Percentiles rank a stretch among this genome's conserved stretches.
Evolutionary conservation across 441 rosid genomes (phyloP).

Genomic region (Isatis lusitanica): DNA sequence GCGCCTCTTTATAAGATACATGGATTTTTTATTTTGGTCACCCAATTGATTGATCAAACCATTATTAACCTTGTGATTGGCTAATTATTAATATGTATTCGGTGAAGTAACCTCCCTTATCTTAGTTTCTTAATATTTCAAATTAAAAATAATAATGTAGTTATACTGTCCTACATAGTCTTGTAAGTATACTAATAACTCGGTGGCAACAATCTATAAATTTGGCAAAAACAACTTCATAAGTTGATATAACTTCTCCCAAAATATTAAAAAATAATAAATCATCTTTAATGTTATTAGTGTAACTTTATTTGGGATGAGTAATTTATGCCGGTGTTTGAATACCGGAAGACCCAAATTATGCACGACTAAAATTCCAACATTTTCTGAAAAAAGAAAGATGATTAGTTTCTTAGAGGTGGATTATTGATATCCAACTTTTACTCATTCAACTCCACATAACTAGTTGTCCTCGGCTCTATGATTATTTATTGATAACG

Average conservation of each 20-base stretch:
- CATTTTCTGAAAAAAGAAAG: no score
- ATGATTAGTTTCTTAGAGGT: no score
- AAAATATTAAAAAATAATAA: not conserved
- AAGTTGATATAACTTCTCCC: not conserved
- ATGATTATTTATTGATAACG: no score
- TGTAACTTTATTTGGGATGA: no score
- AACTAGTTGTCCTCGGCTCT: no score
- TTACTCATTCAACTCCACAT: no score
- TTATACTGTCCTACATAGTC: not conserved
- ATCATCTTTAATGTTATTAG: no score
- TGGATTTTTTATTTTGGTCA: constrained; percentile 4
- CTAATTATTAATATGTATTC: constrained; percentile 35
- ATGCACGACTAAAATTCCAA: no score
- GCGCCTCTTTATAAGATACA: constrained; percentile 34
- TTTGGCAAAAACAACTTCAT: not conserved
- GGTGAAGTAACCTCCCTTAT: constrained; percentile 34
- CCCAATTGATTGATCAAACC: constrained; percentile 30
- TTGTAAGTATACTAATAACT: constrained; percentile 9
- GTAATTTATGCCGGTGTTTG: no score
- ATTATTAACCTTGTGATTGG: constrained; percentile 38
- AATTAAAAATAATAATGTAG: not conserved
- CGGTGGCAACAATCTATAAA: not conserved
- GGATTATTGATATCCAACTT: no score
- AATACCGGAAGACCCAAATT: no score
- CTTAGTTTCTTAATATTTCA: constrained; percentile 1